Conservation (phyloP, 305 asterid genomes). For the Nicotiana rustica region DNA sequence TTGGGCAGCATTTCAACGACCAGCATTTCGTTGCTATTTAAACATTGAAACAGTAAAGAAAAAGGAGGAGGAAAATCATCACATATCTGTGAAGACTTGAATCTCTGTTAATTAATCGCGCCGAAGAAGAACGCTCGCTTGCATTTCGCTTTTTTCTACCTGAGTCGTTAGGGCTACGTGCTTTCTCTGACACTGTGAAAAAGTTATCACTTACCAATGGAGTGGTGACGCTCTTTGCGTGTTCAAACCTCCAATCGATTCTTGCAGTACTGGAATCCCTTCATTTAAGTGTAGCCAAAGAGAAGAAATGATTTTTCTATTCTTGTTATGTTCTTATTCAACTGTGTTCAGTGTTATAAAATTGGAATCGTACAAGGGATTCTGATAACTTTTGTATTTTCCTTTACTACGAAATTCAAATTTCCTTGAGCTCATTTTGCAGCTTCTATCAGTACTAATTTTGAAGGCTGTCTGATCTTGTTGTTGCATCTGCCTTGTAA, state of each 20-base stretch:
- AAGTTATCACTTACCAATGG: conserved; percentile 16
- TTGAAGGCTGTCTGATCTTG: background rate
- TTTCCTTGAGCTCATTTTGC: background rate
- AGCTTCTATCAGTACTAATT: too few species aligned
- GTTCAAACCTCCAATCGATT: conserved; percentile 5
- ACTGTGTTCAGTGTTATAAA: background rate
- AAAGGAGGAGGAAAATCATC: too few species aligned
- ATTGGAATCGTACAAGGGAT: background rate
- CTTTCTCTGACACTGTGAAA: too few species aligned
- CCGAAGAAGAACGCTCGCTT: too few species aligned
- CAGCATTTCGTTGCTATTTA: too few species aligned
- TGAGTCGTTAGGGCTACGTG: too few species aligned
- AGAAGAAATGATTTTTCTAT: background rate
- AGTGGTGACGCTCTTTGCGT: background rate
- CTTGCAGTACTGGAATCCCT: background rate
- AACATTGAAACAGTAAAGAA: too few species aligned
- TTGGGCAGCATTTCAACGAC: too few species aligned
- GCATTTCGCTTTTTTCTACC: too few species aligned
- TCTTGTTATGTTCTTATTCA: background rate
- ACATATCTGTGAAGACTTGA: too few species aligned
- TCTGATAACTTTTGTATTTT: background rate
- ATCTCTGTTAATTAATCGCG: too few species aligned
- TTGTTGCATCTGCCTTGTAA: background rate
- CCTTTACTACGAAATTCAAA: background rate
- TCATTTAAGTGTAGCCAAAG: background rate